Percentiles rank a stretch among this genome's conserved stretches.
Evolutionary conservation across 2,329 filamentous ascomycete species (phyloP).

Genomic region (Rhynchosporium agropyri): DNA sequence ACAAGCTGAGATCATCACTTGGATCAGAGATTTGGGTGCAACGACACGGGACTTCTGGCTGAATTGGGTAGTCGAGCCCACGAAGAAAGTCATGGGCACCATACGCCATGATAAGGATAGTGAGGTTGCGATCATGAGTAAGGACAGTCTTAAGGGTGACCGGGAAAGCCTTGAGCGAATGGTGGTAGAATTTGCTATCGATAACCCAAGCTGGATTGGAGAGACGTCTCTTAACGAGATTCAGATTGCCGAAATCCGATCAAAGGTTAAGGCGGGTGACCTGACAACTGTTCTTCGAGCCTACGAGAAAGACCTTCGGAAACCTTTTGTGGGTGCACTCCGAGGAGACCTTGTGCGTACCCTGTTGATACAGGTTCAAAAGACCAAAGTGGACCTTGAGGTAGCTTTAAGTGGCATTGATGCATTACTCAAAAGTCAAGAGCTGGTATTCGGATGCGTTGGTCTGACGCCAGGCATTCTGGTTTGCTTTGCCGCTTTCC

Average conservation of each 20-base stretch:
- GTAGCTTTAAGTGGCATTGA: conserved; percentile 96
- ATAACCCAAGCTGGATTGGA: conserved; percentile 66
- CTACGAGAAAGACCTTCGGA: conserved; percentile 86
- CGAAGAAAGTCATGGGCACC: conserved; percentile 80
- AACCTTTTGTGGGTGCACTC: conserved; percentile 79
- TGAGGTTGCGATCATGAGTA: conserved; percentile 96
- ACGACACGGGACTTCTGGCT: conserved; percentile 89
- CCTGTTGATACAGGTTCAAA: conserved; percentile 93
- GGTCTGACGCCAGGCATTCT: conserved; percentile 92
- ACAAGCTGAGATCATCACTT: conserved; percentile 75
- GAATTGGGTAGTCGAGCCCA: conserved; percentile 93
- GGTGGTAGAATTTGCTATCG: conserved; percentile 93
- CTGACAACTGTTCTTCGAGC: conserved; percentile 88
- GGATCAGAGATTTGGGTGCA: conserved; percentile 76
- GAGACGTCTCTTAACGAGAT: conserved; percentile 60
- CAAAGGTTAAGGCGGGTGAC: conserved; percentile 87
- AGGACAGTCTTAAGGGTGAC: conserved; percentile 86
- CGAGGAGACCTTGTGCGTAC: conserved; percentile 86
- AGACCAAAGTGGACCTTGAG: conserved; percentile 98
- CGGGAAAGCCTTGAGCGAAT: conserved; percentile 92
- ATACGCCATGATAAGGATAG: conserved; percentile 91
- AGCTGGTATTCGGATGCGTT: conserved; percentile 96
- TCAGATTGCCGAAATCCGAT: conserved; percentile 73
- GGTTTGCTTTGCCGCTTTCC: conserved; percentile 73
- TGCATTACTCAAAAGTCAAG: conserved; percentile 90